Evolutionary conservation across 2,329 filamentous ascomycete genomes (phyloP).

Genomic region (Didymellaceae sp.): DNA sequence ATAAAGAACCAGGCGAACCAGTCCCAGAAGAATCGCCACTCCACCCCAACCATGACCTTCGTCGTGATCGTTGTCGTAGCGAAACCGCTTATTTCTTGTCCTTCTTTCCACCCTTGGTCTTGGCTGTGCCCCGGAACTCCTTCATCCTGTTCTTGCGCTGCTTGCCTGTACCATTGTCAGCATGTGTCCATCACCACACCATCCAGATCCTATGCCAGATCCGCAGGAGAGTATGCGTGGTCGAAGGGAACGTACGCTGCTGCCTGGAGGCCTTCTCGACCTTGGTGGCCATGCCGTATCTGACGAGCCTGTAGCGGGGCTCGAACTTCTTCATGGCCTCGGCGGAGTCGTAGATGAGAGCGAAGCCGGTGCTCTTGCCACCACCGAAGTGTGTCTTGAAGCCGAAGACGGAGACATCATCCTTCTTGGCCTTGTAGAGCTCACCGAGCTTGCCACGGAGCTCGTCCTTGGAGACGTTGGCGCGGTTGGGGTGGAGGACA

Average conservation of each 20-base stretch:
- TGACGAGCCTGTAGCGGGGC: conserved; percentile 95
- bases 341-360: conserved; percentile 95
- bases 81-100: conserved; percentile 68
- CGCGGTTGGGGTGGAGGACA: conserved; percentile 97
- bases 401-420: conserved; percentile 97
- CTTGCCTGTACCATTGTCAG: conserved; percentile 75
- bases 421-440: conserved; percentile 98
- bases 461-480: conserved; percentile 99
- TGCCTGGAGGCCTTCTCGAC: conserved; percentile 97
- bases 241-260: conserved; percentile 79
- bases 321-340: conserved; percentile 99
- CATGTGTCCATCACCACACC: conserved; percentile 25
- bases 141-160: conserved; percentile 99
- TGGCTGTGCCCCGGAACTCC: conserved; percentile 96
- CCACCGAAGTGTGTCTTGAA: conserved; percentile 99
- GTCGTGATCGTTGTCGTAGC: conserved; percentile 36
- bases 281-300: conserved; percentile 91
- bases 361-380: conserved; percentile 99
- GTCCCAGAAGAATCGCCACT: conserved; percentile 43
- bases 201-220: conserved; percentile 13
- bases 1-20: conserved; percentile 42
- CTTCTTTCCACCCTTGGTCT: conserved; percentile 97
- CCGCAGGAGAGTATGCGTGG: conserved; percentile 12
- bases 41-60: conserved; percentile 40
- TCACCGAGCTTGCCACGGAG: conserved; percentile 92